Conservation (phyloP, 1,284 basidiomycete species). For the Psilocybe mexicana region DNA sequence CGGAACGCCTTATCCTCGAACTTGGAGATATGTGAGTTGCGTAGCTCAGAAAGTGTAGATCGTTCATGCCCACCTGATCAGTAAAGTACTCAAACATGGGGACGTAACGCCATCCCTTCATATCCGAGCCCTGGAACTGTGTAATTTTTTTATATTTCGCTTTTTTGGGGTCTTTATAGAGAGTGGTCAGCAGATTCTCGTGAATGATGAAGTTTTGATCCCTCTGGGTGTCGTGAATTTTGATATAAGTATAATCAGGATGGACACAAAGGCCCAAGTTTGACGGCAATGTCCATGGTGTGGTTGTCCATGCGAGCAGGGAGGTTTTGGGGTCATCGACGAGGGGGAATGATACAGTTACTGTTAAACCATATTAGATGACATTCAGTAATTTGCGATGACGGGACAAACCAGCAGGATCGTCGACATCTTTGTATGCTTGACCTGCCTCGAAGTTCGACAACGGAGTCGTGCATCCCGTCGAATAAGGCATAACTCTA, state of each 20-base stretch:
- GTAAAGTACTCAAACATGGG: slow-evolving; percentile 97
- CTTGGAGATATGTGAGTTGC: slow-evolving; percentile 38
- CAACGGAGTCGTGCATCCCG: slow-evolving; percentile 93
- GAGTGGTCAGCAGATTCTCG: slow-evolving; percentile 83
- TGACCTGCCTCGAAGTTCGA: slow-evolving; percentile 98
- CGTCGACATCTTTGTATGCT: slow-evolving; percentile 92
- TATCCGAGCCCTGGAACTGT: slow-evolving; percentile 85
- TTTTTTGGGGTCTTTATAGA: slow-evolving; percentile 98
- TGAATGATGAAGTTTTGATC: slow-evolving; percentile 92
- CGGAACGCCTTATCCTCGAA: slow-evolving; percentile 92
- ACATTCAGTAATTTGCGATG: neutral
- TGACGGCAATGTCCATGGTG: slow-evolving; percentile 97
- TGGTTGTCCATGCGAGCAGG: slow-evolving; percentile 97
- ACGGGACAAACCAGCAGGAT: slow-evolving; percentile 77
- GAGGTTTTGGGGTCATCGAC: slow-evolving; percentile 91
- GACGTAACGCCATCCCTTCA: slow-evolving; percentile 97
- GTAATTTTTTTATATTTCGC: slow-evolving; percentile 94
- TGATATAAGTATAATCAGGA: slow-evolving; percentile 95
- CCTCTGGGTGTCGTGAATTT: slow-evolving; percentile 91
- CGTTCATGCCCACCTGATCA: slow-evolving; percentile 64
- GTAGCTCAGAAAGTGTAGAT: neutral
- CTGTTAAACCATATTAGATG: slow-evolving; percentile 34
- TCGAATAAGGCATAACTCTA: slow-evolving; percentile 98
- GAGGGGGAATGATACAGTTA: slow-evolving; percentile 92
- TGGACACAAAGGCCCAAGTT: slow-evolving; percentile 96